Conservation (phyloP, 345 rosid genomes). For the Litchi chinensis region DNA sequence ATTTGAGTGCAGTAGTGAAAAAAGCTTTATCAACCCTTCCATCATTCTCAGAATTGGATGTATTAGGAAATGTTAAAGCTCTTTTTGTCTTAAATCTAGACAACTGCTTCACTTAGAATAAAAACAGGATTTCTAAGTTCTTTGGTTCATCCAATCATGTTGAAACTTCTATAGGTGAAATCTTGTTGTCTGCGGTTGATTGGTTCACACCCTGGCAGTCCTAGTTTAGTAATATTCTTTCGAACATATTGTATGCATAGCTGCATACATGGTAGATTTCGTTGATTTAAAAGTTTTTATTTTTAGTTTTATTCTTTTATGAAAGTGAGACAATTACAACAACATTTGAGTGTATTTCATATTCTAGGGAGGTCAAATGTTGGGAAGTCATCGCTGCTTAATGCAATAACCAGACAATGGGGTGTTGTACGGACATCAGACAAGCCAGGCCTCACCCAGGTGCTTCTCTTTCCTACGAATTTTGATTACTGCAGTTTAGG, state of each 20-base stretch:
- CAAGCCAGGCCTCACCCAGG: conserved; percentile 99
- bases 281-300: not conserved
- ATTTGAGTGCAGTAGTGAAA: no score
- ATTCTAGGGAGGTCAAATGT: conserved; percentile 92
- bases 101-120: not conserved
- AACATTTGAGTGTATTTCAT: conserved; percentile 13
- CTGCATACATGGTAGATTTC: not conserved
- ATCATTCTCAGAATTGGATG: no score
- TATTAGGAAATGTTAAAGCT: not conserved
- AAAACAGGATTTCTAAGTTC: not conserved
- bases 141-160: not conserved
- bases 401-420: conserved; percentile 96
- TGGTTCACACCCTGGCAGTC: not conserved
- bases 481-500: conserved; percentile 12
- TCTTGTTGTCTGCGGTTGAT: not conserved
- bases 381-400: conserved; percentile 91
- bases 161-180: not conserved
- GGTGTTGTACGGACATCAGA: conserved; percentile 97
- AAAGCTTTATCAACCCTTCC: no score
- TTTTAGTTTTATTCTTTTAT: not conserved
- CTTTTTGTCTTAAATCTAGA: not conserved
- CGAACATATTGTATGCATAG: not conserved
- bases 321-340: conserved; percentile 10
- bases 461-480: conserved; percentile 32
- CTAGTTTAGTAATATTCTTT: not conserved